Evolutionary conservation across 1,284 basidiomycete species (phyloP), one percentile per base, ranked within the genome.

Genomic region (Trametes versicolor): DNA sequence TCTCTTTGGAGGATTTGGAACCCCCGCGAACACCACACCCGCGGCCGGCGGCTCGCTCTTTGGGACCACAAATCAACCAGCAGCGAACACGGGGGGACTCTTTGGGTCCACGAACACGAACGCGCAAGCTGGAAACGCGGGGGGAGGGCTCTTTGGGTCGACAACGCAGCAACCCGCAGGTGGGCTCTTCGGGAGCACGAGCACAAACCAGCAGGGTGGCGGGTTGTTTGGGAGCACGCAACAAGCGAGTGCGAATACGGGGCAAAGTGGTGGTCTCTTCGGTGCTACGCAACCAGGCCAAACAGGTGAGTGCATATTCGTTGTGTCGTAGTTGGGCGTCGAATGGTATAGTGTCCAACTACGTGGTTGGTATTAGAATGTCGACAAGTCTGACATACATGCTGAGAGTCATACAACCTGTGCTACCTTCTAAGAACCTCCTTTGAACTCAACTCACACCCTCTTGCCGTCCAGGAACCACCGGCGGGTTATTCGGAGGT

Each of bases 401-500:
- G 4, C 29, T 32, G 29, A 32, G 4, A 32, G 29, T 4, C 8
- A 32, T 32, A 32, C 8, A 32, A 4, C 29, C 8, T 32, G 4
- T 32, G 29, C 29, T 32, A 32, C 29, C 4, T 32, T 32, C 3
- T 32, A 32, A n/a, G n/a, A n/a, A n/a, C n/a, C n/a, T n/a, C n/a
- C n/a, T n/a, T n/a, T n/a, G n/a, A n/a, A 32, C 45, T 4, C 8
- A 23, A 23, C 21, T 48, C 8, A 48, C 23, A 13, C 8, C 10
- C 13, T 48, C 10, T 25, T 7, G 21, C 36, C 4, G 12, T 23
- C 21, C 41, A 53, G 36, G 59, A 9, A 32, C 50, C 32, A 55
- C 66, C 17, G 5, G 76, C 9, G 72, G 70, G 23, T 58, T 79
- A 21, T 80, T 80, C 66, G 77, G 77, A n/a, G 73, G 63, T 62